These are phyloP conservation scores for Hypoxylon sp. DNA, from an alignment of 2,329 filamentous ascomycete genomes.

Conservation along the genomic window DNA sequence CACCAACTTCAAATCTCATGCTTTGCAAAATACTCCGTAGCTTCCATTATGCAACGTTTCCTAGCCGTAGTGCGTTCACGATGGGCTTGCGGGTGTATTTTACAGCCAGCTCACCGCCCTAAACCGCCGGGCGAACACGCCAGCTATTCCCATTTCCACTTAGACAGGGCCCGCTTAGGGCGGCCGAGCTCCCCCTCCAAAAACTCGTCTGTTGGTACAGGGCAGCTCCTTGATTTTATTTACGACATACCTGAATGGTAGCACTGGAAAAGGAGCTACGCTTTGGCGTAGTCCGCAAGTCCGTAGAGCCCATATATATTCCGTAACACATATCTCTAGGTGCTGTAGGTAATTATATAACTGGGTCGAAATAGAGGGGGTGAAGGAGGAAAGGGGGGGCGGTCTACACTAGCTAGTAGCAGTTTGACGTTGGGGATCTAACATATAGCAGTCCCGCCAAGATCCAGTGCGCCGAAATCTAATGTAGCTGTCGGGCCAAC, in stretches of 20 bases:
- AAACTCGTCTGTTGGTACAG: slow-evolving; percentile 31
- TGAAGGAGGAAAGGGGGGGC: slow-evolving; percentile 15
- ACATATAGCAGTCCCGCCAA: slow-evolving; percentile 28
- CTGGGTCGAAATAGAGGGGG: slow-evolving; percentile 24
- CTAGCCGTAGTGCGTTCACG: slow-evolving; percentile 18
- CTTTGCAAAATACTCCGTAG: slow-evolving; percentile 7
- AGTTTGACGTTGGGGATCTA: slow-evolving; percentile 33
- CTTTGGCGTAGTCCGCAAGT: slow-evolving; percentile 8
- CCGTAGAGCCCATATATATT: slow-evolving; percentile 19
- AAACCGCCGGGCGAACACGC: slow-evolving; percentile 22
- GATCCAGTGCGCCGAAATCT: slow-evolving; percentile 30
- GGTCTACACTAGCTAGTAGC: slow-evolving; percentile 26
- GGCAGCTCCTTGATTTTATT: slow-evolving; percentile 24
- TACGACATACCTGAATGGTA: slow-evolving; percentile 10
- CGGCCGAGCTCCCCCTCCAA: slow-evolving; percentile 20
- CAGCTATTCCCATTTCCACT: slow-evolving; percentile 26
- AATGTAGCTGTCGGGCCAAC: slow-evolving; percentile 3
- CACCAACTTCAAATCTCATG: slow-evolving; percentile 15
- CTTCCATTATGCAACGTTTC: slow-evolving; percentile 12
- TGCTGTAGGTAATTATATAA: slow-evolving; percentile 27
- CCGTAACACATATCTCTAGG: slow-evolving; percentile 23
- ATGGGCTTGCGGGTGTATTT: slow-evolving; percentile 27
- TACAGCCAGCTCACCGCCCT: slow-evolving; percentile 39
- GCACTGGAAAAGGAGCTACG: slow-evolving; percentile 7
- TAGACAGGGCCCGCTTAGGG: slow-evolving; percentile 35